Evolutionary conservation across 1,139 yeast genomes (phyloP).

Genomic region (Taphrina wiesneri): DNA sequence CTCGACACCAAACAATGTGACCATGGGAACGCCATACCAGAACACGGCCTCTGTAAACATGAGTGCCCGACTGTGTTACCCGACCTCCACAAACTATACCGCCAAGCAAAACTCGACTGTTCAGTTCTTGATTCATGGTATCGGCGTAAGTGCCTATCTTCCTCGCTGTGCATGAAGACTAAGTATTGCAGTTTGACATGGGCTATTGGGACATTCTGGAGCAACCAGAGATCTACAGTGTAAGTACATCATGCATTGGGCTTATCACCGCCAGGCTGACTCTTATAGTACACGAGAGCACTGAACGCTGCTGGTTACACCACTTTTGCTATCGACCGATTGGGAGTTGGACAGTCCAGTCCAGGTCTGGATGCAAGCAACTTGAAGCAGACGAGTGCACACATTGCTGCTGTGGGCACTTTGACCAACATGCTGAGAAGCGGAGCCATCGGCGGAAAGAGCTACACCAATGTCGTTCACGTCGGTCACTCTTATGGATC

Average conservation of each 20-base stretch:
- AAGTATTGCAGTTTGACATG: slow-evolving; percentile 6
- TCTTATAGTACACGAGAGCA: background rate
- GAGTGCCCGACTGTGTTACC: slow-evolving; percentile 10
- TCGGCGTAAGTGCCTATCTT: slow-evolving; percentile 2
- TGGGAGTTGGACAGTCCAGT: slow-evolving; percentile 16
- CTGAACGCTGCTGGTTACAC: slow-evolving; percentile 20
- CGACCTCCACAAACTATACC: slow-evolving; percentile 15
- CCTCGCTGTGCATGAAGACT: background rate
- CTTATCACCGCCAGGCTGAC: background rate
- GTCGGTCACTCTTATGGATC: slow-evolving; percentile 34
- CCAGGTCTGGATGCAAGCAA: background rate
- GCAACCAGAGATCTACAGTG: slow-evolving; percentile 15
- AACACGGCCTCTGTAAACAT: slow-evolving; percentile 6
- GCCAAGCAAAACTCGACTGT: slow-evolving; percentile 11
- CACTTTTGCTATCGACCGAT: slow-evolving; percentile 29
- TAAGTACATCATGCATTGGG: background rate
- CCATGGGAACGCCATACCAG: background rate
- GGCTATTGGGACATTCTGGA: slow-evolving; percentile 25
- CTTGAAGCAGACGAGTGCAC: slow-evolving; percentile 19
- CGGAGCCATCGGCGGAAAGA: slow-evolving; percentile 1
- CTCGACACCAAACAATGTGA: slow-evolving; percentile 9
- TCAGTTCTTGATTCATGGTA: slow-evolving; percentile 30
- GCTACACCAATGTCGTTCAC: slow-evolving; percentile 10
- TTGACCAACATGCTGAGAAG: slow-evolving; percentile 1
- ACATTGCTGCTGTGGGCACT: slow-evolving; percentile 14